Conservation (phyloP, 805 yeast species). For the Trichomonascus vanleenenianus region DNA sequence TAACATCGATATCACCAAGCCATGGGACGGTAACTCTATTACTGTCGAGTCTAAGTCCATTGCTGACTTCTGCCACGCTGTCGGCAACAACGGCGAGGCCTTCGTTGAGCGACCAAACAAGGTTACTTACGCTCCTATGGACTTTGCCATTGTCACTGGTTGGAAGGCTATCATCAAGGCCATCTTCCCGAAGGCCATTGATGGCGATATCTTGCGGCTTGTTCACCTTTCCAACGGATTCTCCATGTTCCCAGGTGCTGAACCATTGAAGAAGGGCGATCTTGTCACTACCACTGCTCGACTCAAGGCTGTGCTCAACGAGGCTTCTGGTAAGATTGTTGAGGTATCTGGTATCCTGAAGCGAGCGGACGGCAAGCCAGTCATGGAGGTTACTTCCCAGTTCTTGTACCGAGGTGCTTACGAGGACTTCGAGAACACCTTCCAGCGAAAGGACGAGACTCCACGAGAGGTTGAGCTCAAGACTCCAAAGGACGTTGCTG, state of each 20-base stretch:
- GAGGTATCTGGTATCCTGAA: conserved; percentile 87
- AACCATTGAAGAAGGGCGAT: conserved; percentile 84
- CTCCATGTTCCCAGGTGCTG: conserved; percentile 86
- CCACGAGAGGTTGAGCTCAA: conserved; percentile 73
- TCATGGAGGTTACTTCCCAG: conserved; percentile 89
- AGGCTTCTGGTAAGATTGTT: conserved; percentile 89
- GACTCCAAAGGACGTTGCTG: conserved; percentile 84
- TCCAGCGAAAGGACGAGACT: conserved; percentile 78
- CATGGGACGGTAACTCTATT: conserved; percentile 61
- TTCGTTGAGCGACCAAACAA: conserved; percentile 81
- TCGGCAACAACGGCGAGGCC: conserved; percentile 95
- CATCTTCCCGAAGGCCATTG: conserved; percentile 93
- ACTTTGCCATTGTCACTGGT: conserved; percentile 95
- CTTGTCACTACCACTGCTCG: conserved; percentile 74
- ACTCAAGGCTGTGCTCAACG: conserved; percentile 82
- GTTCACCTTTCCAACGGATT: conserved; percentile 95
- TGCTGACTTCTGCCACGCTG: conserved; percentile 91
- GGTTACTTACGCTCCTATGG: conserved; percentile 89
- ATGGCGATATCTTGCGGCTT: conserved; percentile 89
- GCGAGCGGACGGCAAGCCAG: conserved; percentile 60
- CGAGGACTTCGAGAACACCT: conserved; percentile 82
- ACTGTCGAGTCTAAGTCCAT: conserved; percentile 69
- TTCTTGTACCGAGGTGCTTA: conserved; percentile 95
- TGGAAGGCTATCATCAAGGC: conserved; percentile 98
- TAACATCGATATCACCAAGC: conserved; percentile 54